phyloP scores from a whole-genome alignment of 129 eudicot species.

The Artemisia annua region DNA sequence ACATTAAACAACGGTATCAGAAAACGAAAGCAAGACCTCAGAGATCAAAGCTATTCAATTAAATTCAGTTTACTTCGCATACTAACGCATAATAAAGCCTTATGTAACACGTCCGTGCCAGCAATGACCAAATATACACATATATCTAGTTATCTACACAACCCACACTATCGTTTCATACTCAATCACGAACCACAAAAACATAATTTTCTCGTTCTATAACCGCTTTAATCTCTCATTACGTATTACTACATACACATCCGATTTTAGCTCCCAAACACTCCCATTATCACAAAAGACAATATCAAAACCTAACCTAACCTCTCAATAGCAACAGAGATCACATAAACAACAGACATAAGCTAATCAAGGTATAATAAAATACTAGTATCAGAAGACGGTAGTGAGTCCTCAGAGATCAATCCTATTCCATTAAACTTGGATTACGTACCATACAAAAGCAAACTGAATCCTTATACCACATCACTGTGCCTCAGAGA shows the following conservation, averaged over 20 bases:
- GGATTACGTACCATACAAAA: no score
- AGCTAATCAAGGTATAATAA: conserved; percentile 10
- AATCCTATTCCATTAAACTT: no score
- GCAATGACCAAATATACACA: neutral
- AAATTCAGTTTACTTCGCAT: neutral
- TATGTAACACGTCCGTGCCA: neutral
- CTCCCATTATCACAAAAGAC: conserved; percentile 5
- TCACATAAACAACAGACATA: neutral
- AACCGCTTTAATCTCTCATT: neutral
- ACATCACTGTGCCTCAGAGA: neutral
- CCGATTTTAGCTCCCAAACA: neutral
- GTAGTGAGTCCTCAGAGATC: no score
- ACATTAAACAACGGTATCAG: neutral
- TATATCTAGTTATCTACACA: no score
- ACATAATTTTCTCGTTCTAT: neutral
- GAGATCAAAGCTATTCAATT: neutral
- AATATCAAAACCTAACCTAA: neutral
- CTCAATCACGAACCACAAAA: conserved; percentile 6
- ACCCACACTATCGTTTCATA: neutral
- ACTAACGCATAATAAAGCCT: no score
- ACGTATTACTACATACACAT: neutral
- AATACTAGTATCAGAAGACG: no score
- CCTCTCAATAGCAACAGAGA: no score
- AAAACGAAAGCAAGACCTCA: neutral
- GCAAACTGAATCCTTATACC: no score